Evolutionary conservation across 2,329 filamentous ascomycete genomes (phyloP), one percentile per base, ranked within the genome.

Genomic region (Aspergillus sp.): DNA sequence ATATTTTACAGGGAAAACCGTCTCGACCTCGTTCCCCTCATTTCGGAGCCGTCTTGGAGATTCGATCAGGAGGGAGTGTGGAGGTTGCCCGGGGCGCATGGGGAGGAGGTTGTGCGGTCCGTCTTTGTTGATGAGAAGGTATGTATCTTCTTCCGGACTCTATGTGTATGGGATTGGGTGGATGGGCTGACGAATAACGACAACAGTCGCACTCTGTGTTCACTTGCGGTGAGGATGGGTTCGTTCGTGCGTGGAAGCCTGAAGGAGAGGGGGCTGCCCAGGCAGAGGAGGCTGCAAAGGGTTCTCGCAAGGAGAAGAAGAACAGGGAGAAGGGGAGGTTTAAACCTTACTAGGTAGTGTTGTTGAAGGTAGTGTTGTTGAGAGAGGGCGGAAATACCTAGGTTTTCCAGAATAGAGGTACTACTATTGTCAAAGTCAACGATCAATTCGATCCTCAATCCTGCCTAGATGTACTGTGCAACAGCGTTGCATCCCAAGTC

Each of bases 51-150:
- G 11, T 67, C 71, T 19, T 79, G 79, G 73, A 70, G 71, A 36
- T 74, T 81, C 50, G 74, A 79, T 64, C 69, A 71, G 51, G 68
- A 72, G 39, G 77, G 74, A 51, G 65, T 75, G 21, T 77, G 80
- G 71, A 75, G 73, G 25, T 68, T 81, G 39, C 74, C 78, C n/a
- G 77, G 75, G 42, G 79, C 77, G n/a, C 80, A 82, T 67, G 79
- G 80, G 5, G 78, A 78, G 58, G 80, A 82, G 58, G 71, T 82
- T 41, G 77, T 82, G 11, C 77, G 80, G 44, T 78, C 80, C 0
- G 70, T 81, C 7, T 76, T 74, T 66, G 62, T 80, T n/a, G 77
- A 81, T 63, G 75, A 78, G 32, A 67, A 75, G 71, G 79, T 81
- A 71, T 51, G 70, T 71, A 56, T 54, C 27, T 30, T 30, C 32